Evolutionary conservation across 192 early-diverging fungal species (phyloP).

Genomic region (Coemansia sp.): DNA sequence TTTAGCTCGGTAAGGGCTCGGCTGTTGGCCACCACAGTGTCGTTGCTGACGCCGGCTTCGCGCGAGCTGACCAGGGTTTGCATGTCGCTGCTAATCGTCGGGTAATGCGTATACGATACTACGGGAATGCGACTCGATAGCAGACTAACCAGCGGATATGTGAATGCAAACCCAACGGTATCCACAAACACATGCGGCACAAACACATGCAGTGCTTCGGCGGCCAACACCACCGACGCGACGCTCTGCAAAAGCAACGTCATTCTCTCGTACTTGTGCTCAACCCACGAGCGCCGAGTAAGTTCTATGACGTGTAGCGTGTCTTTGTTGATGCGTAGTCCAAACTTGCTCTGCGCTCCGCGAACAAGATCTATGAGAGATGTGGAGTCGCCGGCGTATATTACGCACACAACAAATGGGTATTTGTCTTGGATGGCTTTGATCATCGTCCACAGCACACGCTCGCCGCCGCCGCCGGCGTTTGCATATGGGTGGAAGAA

Average conservation of each 20-base stretch:
- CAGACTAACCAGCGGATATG: slow-evolving; percentile 74
- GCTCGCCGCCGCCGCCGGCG: slow-evolving; percentile 93
- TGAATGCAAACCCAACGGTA: slow-evolving; percentile 95
- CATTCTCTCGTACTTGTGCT: slow-evolving; percentile 69
- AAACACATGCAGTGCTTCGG: slow-evolving; percentile 67
- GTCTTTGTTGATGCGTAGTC: slow-evolving; percentile 60
- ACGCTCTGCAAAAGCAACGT: slow-evolving; percentile 88
- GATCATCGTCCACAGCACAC: slow-evolving; percentile 92
- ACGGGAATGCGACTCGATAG: slow-evolving; percentile 61
- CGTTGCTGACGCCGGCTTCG: slow-evolving; percentile 67
- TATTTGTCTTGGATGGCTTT: slow-evolving; percentile 73
- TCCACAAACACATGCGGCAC: slow-evolving; percentile 86
- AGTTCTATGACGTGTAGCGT: slow-evolving; percentile 68
- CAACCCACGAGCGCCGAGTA: slow-evolving; percentile 63
- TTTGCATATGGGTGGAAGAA: slow-evolving; percentile 97
- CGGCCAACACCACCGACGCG: slow-evolving; percentile 73
- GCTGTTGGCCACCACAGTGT: slow-evolving; percentile 57
- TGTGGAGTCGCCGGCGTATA: slow-evolving; percentile 79
- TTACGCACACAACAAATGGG: slow-evolving; percentile 63
- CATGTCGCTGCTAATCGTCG: slow-evolving; percentile 94
- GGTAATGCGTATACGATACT: slow-evolving; percentile 94
- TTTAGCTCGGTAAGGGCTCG: slow-evolving; percentile 37
- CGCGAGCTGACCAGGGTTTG: slow-evolving; percentile 66
- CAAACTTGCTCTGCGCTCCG: slow-evolving; percentile 61
- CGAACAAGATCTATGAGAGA: slow-evolving; percentile 60